Base-by-base conservation (phyloP, 129 eudicot species). In the Silybum marianum region DNA sequence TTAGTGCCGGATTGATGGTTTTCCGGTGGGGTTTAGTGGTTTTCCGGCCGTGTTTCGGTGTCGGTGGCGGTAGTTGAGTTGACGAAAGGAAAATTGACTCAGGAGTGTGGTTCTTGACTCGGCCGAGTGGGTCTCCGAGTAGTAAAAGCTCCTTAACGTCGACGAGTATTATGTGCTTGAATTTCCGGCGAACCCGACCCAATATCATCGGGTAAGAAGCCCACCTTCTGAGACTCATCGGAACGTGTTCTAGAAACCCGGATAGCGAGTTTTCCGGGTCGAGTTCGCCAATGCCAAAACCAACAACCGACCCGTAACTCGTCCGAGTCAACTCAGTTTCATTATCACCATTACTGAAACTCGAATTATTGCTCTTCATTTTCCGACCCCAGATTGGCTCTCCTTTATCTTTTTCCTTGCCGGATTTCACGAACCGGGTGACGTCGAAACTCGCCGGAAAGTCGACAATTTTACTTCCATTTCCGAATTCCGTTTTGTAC, bases 281-380 rank as follows among this genome's bases (percentile, higher is more conserved):
- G 23, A 95, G 91, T 80, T 95, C 99, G 22, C 85, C 87, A 11
- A 84, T 85, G 6, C 89, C 94, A 40, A 95, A 95, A 22, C 97
- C 91, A 60, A 90, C 88, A 2, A 92, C 97, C 79, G 99, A 95
- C 40, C 99, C 97, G 70, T 89, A 90, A 86, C 93, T 92, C 92
- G 75, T 19, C 72, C 89, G 90, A 76, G 86, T 89, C 77, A 70
- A 87, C 96, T 89, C 94, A 74, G 84, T 67, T 0, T 14, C 76
- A 3, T 70, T 44, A 3, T 25, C 71, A 21, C 23, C 83, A 3
- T 69, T 75, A 51, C 82, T 76, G 54, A 42, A 85, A 75, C 81
- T 82, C 76, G 77, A 75, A 76, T 82, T 82, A 86, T 82, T 84
- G 34, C 19, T 69, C 24, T 82, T 85, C 54, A 9, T 81, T 71